phyloP scores from a whole-genome alignment of 805 yeast species.

The Pichia membranifaciens region DNA sequence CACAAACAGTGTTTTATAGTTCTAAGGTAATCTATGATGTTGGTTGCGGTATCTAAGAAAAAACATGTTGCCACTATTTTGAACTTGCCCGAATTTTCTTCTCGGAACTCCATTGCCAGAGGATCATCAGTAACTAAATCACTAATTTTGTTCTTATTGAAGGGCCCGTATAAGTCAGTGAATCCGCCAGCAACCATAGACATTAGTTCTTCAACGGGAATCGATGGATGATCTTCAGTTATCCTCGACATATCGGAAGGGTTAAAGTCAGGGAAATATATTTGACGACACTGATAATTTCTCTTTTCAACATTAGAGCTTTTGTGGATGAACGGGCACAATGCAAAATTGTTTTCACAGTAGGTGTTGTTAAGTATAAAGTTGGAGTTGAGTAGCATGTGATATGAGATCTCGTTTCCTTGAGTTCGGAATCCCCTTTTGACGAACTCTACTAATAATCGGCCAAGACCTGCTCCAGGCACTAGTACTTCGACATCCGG shows the following conservation, averaged over 20 bases:
- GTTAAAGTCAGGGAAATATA: slow-evolving; percentile 48
- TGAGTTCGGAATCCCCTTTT: slow-evolving; percentile 52
- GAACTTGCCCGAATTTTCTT: slow-evolving; percentile 33
- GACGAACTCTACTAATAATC: slow-evolving; percentile 52
- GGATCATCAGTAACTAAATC: slow-evolving; percentile 35
- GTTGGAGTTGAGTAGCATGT: slow-evolving; percentile 54
- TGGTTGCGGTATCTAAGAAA: slow-evolving; percentile 59
- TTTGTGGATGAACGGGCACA: slow-evolving; percentile 53
- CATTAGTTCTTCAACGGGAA: slow-evolving; percentile 48
- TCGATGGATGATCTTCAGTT: slow-evolving; percentile 31
- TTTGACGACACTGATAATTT: slow-evolving; percentile 43
- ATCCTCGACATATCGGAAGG: slow-evolving; percentile 36
- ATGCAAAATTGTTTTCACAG: slow-evolving; percentile 33
- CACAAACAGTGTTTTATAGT: slow-evolving; percentile 42
- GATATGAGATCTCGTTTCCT: slow-evolving; percentile 63
- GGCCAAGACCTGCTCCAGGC: slow-evolving; percentile 63
- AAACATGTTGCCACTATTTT: slow-evolving; percentile 50
- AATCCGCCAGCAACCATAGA: slow-evolving; percentile 73
- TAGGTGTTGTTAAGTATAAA: slow-evolving; percentile 45
- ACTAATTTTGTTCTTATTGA: slow-evolving; percentile 27
- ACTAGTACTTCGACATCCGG: slow-evolving; percentile 41
- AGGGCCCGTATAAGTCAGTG: slow-evolving; percentile 58
- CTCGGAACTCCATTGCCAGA: slow-evolving; percentile 38
- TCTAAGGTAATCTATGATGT: slow-evolving; percentile 50
- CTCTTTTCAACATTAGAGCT: slow-evolving; percentile 41